These are phyloP conservation scores for Metarhizium anisopliae DNA, from an alignment of 2,329 filamentous ascomycete genomes.

Conservation along the genomic window DNA sequence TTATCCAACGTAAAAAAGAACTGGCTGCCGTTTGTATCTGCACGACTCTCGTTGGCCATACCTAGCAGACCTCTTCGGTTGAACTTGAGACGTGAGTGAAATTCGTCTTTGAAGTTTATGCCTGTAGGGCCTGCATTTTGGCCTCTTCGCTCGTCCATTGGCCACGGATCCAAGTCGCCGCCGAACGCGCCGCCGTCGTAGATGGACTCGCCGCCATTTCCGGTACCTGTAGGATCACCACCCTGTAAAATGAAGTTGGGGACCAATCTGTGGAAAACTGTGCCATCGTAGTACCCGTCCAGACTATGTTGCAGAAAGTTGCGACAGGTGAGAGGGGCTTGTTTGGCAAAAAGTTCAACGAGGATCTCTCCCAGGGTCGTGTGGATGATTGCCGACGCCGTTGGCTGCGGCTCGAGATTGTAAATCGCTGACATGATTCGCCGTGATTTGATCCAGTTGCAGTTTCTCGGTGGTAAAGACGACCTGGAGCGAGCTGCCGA, in stretches of 20 bases:
- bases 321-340: constrained; percentile 81
- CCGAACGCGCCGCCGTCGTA: constrained; percentile 75
- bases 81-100: constrained; percentile 87
- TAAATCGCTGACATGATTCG: constrained; percentile 77
- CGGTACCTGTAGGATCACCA: constrained; percentile 88
- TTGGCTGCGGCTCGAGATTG: constrained; percentile 90
- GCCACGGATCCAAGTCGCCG: constrained; percentile 64
- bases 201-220: constrained; percentile 84
- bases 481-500: not conserved
- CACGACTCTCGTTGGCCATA: constrained; percentile 84
- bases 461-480: not conserved
- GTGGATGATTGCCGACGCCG: constrained; percentile 81
- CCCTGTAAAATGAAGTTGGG: constrained; percentile 91
- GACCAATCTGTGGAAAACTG: constrained; percentile 87
- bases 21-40: constrained; percentile 83
- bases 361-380: constrained; percentile 85
- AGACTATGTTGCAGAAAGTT: constrained; percentile 95
- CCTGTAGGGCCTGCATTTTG: constrained; percentile 50
- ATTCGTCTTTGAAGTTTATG: constrained; percentile 69
- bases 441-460: not conserved
- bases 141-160: constrained; percentile 56
- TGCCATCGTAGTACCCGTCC: constrained; percentile 91
- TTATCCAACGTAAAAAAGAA: constrained; percentile 93
- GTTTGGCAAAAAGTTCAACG: constrained; percentile 90
- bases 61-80: constrained; percentile 82